A percentile compares a stretch with the other conserved stretches of the same genome.
Evolutionary conservation across 805 yeast species (phyloP).

Genomic region (Tetrapisispora nanseiensis): DNA sequence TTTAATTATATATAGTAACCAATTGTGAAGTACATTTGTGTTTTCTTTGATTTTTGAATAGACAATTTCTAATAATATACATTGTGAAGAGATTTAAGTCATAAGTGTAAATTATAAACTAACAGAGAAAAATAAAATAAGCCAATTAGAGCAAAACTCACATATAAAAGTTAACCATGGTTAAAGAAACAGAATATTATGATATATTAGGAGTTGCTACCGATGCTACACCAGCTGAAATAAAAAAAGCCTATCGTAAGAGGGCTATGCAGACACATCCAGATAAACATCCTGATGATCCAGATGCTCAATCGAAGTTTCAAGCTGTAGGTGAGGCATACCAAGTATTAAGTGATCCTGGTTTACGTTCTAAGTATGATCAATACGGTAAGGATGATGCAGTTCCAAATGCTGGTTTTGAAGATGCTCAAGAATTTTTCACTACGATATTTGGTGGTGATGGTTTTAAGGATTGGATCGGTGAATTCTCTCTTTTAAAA

Average conservation of each 20-base stretch:
- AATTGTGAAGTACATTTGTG: no score
- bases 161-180: constrained; percentile 57
- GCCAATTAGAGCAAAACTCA: no score
- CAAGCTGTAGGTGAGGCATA: constrained; percentile 66
- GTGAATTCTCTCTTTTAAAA: constrained; percentile 60
- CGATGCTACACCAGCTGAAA: constrained; percentile 67
- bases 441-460: constrained; percentile 79
- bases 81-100: no score
- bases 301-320: constrained; percentile 77
- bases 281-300: constrained; percentile 93
- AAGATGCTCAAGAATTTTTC: constrained; percentile 82
- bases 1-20: no score
- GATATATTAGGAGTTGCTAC: constrained; percentile 63
- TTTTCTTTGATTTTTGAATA: no score
- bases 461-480: constrained; percentile 68
- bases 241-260: constrained; percentile 88
- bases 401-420: constrained; percentile 60
- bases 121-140: no score
- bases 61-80: no score
- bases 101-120: no score
- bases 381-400: constrained; percentile 74
- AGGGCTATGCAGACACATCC: constrained; percentile 88
- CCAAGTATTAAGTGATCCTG: constrained; percentile 68
- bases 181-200: constrained; percentile 77
- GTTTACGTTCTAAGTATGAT: constrained; percentile 65